A percentile compares a stretch with the other conserved stretches of the same genome.
Conservation (phyloP, 2,329 filamentous ascomycete genomes). For the Coniochaeta sp. region DNA sequence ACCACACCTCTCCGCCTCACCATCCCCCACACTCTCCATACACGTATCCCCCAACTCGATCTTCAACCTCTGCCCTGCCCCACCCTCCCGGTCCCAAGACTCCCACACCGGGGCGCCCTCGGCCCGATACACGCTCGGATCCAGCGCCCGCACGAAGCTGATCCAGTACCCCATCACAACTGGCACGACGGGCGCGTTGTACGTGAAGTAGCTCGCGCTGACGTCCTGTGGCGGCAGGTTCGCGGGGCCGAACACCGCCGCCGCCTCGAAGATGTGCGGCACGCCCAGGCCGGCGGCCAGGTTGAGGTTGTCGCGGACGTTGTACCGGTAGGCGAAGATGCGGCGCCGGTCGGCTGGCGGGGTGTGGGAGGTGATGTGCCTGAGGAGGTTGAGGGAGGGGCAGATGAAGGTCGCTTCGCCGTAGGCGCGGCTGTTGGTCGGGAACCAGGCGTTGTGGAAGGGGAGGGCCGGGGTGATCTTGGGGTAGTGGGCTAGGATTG, state of each 20-base stretch:
- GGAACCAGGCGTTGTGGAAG: conserved; percentile 34
- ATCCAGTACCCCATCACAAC: conserved; percentile 42
- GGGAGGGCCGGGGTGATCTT: conserved; percentile 18
- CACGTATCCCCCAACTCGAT: conserved; percentile 30
- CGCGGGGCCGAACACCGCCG: conserved; percentile 40
- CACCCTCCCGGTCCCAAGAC: conserved; percentile 26
- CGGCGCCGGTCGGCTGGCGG: background rate
- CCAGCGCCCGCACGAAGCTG: conserved; percentile 35
- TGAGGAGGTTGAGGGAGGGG: conserved; percentile 30
- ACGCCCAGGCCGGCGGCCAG: conserved; percentile 33
- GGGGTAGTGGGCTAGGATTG: conserved; percentile 32
- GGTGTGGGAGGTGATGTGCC: conserved; percentile 15
- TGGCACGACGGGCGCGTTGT: conserved; percentile 35
- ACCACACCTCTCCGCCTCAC: conserved; percentile 27
- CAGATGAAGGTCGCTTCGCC: conserved; percentile 39
- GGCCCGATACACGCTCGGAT: conserved; percentile 32
- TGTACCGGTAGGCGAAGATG: conserved; percentile 41
- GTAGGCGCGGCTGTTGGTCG: conserved; percentile 31
- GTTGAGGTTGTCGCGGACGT: conserved; percentile 32
- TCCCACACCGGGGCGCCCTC: conserved; percentile 31
- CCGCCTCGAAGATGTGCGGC: conserved; percentile 37
- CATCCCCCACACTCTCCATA: conserved; percentile 29
- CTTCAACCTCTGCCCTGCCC: conserved; percentile 25
- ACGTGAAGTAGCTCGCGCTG: conserved; percentile 31
- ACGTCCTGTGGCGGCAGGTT: conserved; percentile 17